A percentile compares a stretch with the other conserved stretches of the same genome.
Conservation (phyloP, 148 eudicot species). For the Dianthus caryophyllus region DNA sequence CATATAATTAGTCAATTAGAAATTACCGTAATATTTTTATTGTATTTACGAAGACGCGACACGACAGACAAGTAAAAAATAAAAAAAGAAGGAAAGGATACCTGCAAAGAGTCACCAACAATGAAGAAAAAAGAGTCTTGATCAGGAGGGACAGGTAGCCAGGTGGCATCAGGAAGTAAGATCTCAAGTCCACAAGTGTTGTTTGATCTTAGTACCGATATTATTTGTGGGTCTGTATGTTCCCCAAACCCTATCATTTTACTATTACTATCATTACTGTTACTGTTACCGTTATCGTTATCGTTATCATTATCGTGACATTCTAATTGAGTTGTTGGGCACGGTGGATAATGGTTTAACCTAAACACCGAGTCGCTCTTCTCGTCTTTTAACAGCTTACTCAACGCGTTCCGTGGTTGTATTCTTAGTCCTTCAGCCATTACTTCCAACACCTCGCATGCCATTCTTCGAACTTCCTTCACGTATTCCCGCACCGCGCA, state of each 20-base stretch:
- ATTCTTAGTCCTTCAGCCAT: conserved; percentile 46
- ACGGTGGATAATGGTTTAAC: conserved; percentile 60
- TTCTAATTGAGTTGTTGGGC: conserved; percentile 33
- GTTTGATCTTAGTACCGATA: conserved; percentile 61
- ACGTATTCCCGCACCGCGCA: conserved; percentile 34
- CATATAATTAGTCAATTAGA: no score
- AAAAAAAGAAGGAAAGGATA: conserved; percentile 1
- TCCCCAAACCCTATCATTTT: conserved; percentile 72
- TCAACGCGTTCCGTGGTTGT: conserved; percentile 31
- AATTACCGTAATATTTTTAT: no score
- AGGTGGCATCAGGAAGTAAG: conserved; percentile 35
- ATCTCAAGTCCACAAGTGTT: conserved; percentile 47
- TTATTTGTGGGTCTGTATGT: conserved; percentile 74
- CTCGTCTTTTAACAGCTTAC: conserved; percentile 38
- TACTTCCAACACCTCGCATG: conserved; percentile 37
- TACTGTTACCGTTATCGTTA: no score
- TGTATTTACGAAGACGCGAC: no score
- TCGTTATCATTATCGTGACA: conserved; percentile 16
- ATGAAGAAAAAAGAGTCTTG: conserved; percentile 47
- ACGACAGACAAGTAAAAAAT: not conserved
- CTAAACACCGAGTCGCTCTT: conserved; percentile 48
- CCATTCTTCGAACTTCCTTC: conserved; percentile 32
- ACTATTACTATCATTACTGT: no score
- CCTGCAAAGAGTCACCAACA: conserved; percentile 70
- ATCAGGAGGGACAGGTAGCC: conserved; percentile 65